Evolutionary conservation across 192 early-diverging fungal species (phyloP).

Genomic region (Umbelopsis ramanniana): DNA sequence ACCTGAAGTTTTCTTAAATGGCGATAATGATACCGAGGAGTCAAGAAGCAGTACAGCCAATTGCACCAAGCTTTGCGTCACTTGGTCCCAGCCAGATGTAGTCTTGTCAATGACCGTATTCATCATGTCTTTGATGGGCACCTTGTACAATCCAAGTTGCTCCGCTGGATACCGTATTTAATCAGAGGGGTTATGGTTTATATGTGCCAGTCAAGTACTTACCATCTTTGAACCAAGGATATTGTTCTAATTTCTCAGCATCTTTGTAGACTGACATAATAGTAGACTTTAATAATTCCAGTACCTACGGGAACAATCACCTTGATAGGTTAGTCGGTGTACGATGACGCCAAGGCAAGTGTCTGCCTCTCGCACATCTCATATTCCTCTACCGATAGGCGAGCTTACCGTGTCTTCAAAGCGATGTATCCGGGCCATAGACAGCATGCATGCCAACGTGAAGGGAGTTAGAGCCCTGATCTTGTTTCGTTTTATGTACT

Average conservation of each 20-base stretch:
- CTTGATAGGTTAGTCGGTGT: too few species aligned
- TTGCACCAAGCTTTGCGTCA: conserved; percentile 56
- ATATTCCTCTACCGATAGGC: too few species aligned
- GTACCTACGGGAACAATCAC: conserved; percentile 22
- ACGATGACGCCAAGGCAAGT: background rate
- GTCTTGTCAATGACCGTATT: conserved; percentile 40
- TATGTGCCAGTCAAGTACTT: background rate
- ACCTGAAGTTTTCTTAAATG: conserved; percentile 32
- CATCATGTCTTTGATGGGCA: conserved; percentile 32
- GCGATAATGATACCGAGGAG: conserved; percentile 35
- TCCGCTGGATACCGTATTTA: background rate
- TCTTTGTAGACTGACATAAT: conserved; percentile 53
- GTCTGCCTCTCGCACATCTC: too few species aligned
- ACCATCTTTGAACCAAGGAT: conserved; percentile 46
- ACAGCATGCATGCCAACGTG: conserved; percentile 67
- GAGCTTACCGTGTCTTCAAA: conserved; percentile 63
- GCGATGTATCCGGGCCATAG: conserved; percentile 71
- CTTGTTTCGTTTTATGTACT: conserved; percentile 53
- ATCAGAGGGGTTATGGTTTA: background rate
- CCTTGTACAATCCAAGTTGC: conserved; percentile 17
- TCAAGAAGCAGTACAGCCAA: conserved; percentile 56
- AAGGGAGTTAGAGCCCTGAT: conserved; percentile 57
- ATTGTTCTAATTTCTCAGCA: conserved; percentile 44
- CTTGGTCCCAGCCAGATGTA: conserved; percentile 57
- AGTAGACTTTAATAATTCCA: conserved; percentile 53